These are phyloP conservation scores for Erodium chrysanthum DNA, from an alignment of 441 rosid genomes.

Conservation along the genomic window DNA sequence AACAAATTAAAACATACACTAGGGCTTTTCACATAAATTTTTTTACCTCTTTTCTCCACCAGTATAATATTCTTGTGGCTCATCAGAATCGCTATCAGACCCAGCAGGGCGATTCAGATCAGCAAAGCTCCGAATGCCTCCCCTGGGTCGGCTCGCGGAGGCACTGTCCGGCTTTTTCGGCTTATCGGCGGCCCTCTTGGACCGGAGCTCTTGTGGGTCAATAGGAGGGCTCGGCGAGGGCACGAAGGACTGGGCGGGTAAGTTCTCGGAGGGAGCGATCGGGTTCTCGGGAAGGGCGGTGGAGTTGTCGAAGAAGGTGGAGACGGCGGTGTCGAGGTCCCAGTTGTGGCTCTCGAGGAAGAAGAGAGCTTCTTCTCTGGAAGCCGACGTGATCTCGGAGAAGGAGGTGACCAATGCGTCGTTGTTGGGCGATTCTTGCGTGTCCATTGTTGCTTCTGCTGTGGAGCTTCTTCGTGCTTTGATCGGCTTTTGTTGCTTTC, in stretches of 20 bases:
- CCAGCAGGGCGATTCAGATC: conserved; percentile 73
- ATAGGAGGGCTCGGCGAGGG: conserved; percentile 17
- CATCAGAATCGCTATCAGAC: conserved; percentile 76
- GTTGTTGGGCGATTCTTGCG: background rate
- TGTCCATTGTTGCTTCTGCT: background rate
- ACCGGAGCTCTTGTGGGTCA: conserved; percentile 40
- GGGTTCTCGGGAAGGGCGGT: conserved; percentile 14
- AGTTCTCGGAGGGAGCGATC: conserved; percentile 3
- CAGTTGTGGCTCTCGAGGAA: conserved; percentile 76
- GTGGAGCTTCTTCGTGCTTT: background rate
- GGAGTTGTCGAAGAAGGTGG: conserved; percentile 65
- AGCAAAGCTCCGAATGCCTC: conserved; percentile 68
- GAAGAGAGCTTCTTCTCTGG: conserved; percentile 18
- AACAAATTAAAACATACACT: background rate
- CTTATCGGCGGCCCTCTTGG: conserved; percentile 30
- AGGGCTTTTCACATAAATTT: background rate
- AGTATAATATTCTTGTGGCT: conserved; percentile 85
- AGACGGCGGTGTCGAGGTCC: conserved; percentile 81
- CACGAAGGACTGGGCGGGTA: conserved; percentile 9
- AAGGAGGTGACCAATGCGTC: background rate
- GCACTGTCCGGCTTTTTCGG: conserved; percentile 59
- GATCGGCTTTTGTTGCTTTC: background rate
- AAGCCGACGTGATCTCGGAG: background rate
- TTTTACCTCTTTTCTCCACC: conserved; percentile 75
- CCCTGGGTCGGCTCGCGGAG: conserved; percentile 41